Evolutionary conservation across 306 rosid genomes (phyloP), one percentile per base, ranked within the genome.

Genomic region (Acacia acuminata): DNA sequence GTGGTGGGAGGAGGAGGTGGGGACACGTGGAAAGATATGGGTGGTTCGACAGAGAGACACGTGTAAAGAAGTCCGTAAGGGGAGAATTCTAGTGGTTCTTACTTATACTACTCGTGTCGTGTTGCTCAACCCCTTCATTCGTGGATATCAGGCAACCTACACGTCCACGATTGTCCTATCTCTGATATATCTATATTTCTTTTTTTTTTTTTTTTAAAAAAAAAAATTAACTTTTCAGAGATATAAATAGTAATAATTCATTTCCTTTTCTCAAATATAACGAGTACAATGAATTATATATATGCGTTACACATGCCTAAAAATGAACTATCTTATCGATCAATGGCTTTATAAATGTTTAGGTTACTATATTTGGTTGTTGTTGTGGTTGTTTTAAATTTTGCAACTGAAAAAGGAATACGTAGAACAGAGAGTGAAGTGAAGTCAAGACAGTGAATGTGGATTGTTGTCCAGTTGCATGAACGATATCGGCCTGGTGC

Each of bases 41-140:
- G 20, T 27, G 40, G 19, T 24, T 60, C 2, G 48, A 42, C 3
- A 15, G 10, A 0, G 10, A 0, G 58, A 25, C 56, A 58, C 55
- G 69, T 55, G 11, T 2, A 55, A 43, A 44, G 76, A 51, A 51
- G 58, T 38, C 40, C 38, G 0, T 0, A 36, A 2, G 50, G 14
- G 24, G 68, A 55, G 78, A 75, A 55, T 75, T 75, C 68, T 20
- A 36, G 78, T 20, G 67, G 50, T 67, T 53, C 66, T 66, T 36
- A 7, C 61, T 73, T 30, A 4, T 50, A 16, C 17, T 15, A 4
- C 70, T 7, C 8, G n/a, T 30, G 20, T 30, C 10, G 47, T 15
- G 20, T 30, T 19, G 47, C 27, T 38, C 47, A 19, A 9, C 16
- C 56, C 44, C 43, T 16, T 16, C 3, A 13, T 17, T 34, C 24